phyloP scores from a whole-genome alignment of 2,329 filamentous ascomycete genomes.

The Chaetomium sp. region DNA sequence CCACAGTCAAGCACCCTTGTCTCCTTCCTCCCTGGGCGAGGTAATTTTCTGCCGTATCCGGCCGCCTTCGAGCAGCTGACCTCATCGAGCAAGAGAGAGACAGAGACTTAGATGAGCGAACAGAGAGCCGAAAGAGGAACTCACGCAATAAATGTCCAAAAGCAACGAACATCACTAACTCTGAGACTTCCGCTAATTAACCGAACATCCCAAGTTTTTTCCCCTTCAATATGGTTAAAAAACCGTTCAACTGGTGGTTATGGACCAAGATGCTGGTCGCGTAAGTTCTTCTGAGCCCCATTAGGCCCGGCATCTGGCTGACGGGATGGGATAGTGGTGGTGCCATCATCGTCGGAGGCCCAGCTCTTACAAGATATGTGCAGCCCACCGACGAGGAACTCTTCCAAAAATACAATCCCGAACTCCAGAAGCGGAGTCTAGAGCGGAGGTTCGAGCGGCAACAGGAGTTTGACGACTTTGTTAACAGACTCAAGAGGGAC shows the following conservation, averaged over 20 bases:
- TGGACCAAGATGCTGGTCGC: slow-evolving; percentile 70
- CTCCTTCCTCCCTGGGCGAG: not conserved
- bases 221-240: slow-evolving; percentile 41
- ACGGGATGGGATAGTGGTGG: slow-evolving; percentile 59
- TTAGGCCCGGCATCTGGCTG: slow-evolving; percentile 12
- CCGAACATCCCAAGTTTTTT: not conserved
- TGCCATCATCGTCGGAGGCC: slow-evolving; percentile 77
- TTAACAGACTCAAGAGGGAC: slow-evolving; percentile 80
- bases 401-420: slow-evolving; percentile 89
- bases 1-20: slow-evolving; percentile 1
- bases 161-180: not conserved
- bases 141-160: not conserved
- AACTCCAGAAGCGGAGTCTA: slow-evolving; percentile 86
- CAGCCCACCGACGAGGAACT: slow-evolving; percentile 89
- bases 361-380: slow-evolving; percentile 77
- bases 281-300: slow-evolving; percentile 51
- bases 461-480: slow-evolving; percentile 88
- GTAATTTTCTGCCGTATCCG: slow-evolving; percentile 25
- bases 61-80: slow-evolving; percentile 26
- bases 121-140: not conserved
- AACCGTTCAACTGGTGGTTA: slow-evolving; percentile 56
- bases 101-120: not conserved
- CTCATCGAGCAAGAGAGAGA: slow-evolving; percentile 14
- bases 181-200: not conserved
- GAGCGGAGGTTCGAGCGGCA: slow-evolving; percentile 74